Percentiles rank a stretch among this genome's conserved stretches.
Evolutionary conservation across 441 rosid genomes (phyloP).

Genomic region (Jatropha multifida): DNA sequence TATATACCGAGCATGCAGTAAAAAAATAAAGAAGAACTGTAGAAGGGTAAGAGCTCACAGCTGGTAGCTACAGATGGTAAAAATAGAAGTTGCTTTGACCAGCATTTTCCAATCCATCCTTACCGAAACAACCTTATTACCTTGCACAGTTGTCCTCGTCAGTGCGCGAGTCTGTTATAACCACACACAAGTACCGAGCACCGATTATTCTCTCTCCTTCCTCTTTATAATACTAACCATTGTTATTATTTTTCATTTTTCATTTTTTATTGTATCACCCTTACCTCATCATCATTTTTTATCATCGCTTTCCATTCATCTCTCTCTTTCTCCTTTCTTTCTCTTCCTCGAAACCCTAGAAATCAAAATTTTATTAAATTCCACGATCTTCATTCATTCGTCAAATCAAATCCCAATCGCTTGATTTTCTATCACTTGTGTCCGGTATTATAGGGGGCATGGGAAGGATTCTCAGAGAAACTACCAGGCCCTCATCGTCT

Average conservation of each 20-base stretch:
- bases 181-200: background rate
- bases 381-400: background rate
- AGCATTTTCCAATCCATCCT: too few relatives aligned
- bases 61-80: too few relatives aligned
- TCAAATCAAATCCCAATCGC: background rate
- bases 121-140: constrained; percentile 3
- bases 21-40: too few relatives aligned
- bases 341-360: constrained; percentile 15
- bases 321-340: background rate
- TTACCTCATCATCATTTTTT: background rate
- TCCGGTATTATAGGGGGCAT: constrained; percentile 8
- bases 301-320: background rate
- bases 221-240: background rate
- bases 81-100: too few relatives aligned
- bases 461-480: constrained; percentile 24
- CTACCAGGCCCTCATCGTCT: constrained; percentile 8
- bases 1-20: too few relatives aligned
- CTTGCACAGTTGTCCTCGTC: background rate
- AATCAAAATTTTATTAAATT: background rate
- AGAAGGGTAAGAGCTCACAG: too few relatives aligned
- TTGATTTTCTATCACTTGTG: background rate
- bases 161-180: background rate
- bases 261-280: background rate
- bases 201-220: background rate
- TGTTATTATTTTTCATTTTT: too few relatives aligned